A percentile compares a stretch with the other conserved stretches of the same genome.
Evolutionary conservation across 1,139 yeast species (phyloP).

Genomic region (Magnusiomyces tetraspermus): DNA sequence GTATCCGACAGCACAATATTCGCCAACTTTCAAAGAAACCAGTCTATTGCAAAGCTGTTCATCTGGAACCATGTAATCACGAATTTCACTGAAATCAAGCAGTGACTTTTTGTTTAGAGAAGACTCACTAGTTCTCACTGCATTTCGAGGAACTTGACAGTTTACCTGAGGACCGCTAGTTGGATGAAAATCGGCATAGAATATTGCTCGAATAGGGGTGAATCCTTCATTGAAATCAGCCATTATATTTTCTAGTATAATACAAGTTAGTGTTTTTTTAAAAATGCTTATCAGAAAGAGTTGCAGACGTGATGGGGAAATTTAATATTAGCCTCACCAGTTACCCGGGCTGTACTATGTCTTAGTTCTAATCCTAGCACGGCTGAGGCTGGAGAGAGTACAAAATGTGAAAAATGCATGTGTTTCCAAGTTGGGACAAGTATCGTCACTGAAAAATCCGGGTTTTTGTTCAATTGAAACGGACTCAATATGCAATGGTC

Average conservation of each 20-base stretch:
- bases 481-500: too few relatives aligned
- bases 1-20: slow-evolving; percentile 72
- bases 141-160: slow-evolving; percentile 77
- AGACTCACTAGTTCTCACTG: slow-evolving; percentile 34
- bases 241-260: too few relatives aligned
- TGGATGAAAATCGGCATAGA: slow-evolving; percentile 89
- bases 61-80: slow-evolving; percentile 88
- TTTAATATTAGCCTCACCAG: too few relatives aligned
- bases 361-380: too few relatives aligned
- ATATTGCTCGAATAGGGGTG: slow-evolving; percentile 75
- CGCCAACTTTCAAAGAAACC: slow-evolving; percentile 61
- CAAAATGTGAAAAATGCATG: too few relatives aligned
- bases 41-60: slow-evolving; percentile 80
- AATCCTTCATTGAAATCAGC: slow-evolving; percentile 42
- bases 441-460: too few relatives aligned
- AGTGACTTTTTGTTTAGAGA: slow-evolving; percentile 36
- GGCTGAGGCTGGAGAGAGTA: too few relatives aligned
- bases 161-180: slow-evolving; percentile 92
- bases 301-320: slow-evolving; percentile 8
- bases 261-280: not conserved
- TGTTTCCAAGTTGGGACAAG: too few relatives aligned
- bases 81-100: slow-evolving; percentile 75
- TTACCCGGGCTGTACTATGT: too few relatives aligned
- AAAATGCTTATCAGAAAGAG: slow-evolving; percentile 6
- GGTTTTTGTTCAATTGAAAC: too few relatives aligned